Conservation (phyloP, 805 yeast genomes). For the Komagataella pastoris region DNA sequence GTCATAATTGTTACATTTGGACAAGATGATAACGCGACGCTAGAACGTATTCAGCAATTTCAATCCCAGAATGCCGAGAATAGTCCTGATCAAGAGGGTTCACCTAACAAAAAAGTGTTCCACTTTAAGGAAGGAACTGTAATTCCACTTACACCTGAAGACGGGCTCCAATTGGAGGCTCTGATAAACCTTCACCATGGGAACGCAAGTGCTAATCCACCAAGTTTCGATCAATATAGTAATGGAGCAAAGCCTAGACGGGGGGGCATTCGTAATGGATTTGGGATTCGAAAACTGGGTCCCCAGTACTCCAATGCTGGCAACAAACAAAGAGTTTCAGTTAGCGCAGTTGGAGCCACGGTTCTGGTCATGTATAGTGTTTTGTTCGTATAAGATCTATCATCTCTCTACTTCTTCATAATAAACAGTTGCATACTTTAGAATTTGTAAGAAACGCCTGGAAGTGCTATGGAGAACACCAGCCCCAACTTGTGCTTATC, state of each 20-base stretch:
- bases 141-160: neutral
- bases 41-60: neutral
- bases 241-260: neutral
- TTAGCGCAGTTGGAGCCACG: neutral
- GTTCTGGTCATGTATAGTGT: neutral
- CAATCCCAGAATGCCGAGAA: neutral
- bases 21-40: neutral
- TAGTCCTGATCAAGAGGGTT: neutral
- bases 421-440: neutral
- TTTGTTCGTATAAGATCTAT: neutral
- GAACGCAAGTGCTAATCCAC: neutral
- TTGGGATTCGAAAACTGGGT: neutral
- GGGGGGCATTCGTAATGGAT: neutral
- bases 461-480: constrained; percentile 35
- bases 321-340: neutral
- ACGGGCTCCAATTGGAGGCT: neutral
- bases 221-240: neutral
- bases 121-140: neutral
- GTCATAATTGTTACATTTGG: neutral
- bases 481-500: constrained; percentile 23
- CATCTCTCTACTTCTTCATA: neutral
- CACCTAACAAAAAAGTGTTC: neutral
- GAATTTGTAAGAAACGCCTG: constrained; percentile 33
- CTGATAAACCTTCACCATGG: neutral
- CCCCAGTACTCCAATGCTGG: neutral